Percentiles rank a stretch among this genome's conserved stretches.
Conservation (phyloP, 192 early-diverging fungal genomes). For the Coemansia sp. region DNA sequence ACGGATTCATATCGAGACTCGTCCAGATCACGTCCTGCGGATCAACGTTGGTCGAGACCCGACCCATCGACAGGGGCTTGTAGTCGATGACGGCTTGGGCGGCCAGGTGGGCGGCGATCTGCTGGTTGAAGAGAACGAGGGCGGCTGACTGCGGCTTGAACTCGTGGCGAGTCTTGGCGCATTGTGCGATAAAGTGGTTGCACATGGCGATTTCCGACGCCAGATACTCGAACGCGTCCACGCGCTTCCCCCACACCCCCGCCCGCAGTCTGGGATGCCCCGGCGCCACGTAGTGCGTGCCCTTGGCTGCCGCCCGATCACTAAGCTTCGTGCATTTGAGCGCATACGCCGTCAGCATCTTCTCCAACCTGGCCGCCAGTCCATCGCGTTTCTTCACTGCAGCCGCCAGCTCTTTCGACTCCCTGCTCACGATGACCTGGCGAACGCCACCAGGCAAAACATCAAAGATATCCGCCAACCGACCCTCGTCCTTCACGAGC, state of each 20-base stretch:
- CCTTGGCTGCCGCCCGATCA: background rate
- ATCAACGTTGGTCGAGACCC: constrained; percentile 63
- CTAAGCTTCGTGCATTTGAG: constrained; percentile 23
- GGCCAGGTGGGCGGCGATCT: constrained; percentile 81
- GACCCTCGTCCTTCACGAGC: constrained; percentile 54
- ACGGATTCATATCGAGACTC: constrained; percentile 66
- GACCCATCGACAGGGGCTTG: constrained; percentile 64
- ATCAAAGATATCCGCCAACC: constrained; percentile 57
- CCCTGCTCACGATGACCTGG: constrained; percentile 66
- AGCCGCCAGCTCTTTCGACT: constrained; percentile 57
- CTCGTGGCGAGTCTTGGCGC: constrained; percentile 13
- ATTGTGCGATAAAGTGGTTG: constrained; percentile 47
- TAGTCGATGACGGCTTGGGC: constrained; percentile 66
- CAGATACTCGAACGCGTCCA: constrained; percentile 60
- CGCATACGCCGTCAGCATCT: constrained; percentile 54
- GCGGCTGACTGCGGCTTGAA: constrained; percentile 61
- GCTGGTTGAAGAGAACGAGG: constrained; percentile 84
- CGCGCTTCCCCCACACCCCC: constrained; percentile 1
- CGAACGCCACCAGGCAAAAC: constrained; percentile 76
- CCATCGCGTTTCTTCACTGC: constrained; percentile 58
- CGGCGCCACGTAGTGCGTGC: constrained; percentile 18
- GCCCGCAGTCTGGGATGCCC: constrained; percentile 59
- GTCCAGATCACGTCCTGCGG: constrained; percentile 84
- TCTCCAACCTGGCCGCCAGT: constrained; percentile 56
- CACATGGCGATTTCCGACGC: constrained; percentile 38